Conservation (phyloP, 2,329 filamentous ascomycete species). For the Eutypa lata region DNA sequence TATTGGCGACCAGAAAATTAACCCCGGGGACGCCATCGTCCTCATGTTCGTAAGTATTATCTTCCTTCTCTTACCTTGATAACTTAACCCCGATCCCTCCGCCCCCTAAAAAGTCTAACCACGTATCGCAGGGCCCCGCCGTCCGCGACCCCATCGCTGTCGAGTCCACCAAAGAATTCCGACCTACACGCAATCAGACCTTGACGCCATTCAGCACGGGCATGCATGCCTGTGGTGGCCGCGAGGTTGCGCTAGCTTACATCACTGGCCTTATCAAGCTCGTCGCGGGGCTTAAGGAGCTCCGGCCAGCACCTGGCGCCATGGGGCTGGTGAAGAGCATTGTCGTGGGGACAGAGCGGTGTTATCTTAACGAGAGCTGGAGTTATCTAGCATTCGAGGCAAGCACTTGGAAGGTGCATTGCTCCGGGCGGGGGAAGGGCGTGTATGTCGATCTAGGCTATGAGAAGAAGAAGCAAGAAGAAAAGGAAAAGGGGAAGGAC, state of each 20-base stretch:
- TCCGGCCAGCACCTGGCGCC: conserved; percentile 42
- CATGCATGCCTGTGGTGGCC: conserved; percentile 43
- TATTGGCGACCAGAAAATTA: conserved; percentile 35
- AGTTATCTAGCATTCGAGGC: conserved; percentile 42
- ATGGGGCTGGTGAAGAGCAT: conserved; percentile 46
- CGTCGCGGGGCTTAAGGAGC: conserved; percentile 38
- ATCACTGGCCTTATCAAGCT: conserved; percentile 41
- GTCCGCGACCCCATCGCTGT: conserved; percentile 37
- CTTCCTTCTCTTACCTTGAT: too few relatives aligned
- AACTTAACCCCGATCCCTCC: too few relatives aligned
- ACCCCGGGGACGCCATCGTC: conserved; percentile 38
- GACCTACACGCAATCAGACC: conserved; percentile 35
- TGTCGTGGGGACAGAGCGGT: conserved; percentile 34
- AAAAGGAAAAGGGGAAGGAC: too few relatives aligned
- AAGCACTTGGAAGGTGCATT: conserved; percentile 23
- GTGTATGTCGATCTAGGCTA: not conserved
- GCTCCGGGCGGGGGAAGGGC: not conserved
- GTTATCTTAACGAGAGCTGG: conserved; percentile 47
- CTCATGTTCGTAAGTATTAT: conserved; percentile 35
- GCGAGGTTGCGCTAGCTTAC: conserved; percentile 38
- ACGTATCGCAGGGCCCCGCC: conserved; percentile 31
- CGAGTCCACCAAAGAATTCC: conserved; percentile 36
- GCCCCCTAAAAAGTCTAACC: conserved; percentile 8
- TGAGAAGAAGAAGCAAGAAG: not conserved
- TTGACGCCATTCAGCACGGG: conserved; percentile 45